Conservation (phyloP, 345 rosid genomes). For the Litchi chinensis region DNA sequence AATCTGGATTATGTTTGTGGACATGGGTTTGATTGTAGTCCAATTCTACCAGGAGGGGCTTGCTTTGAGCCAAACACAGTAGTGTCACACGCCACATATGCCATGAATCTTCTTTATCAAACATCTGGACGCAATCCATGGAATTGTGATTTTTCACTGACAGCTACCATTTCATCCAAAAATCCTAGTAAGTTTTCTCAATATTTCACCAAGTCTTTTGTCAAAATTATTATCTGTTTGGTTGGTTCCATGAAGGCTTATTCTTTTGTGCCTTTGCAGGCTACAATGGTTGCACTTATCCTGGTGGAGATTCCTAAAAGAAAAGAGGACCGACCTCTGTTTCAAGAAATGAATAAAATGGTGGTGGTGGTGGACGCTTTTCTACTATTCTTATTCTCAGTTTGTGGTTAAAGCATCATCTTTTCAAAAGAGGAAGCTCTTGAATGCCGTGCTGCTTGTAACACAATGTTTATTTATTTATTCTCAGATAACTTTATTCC, state of each 20-base stretch:
- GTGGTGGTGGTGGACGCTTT: not conserved
- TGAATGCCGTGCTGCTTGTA: not conserved
- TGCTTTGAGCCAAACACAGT: conserved; percentile 79
- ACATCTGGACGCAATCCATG: conserved; percentile 41
- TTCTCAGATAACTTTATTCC: not conserved
- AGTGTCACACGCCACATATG: conserved; percentile 78
- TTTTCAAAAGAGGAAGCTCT: not conserved
- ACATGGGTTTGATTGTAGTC: conserved; percentile 67
- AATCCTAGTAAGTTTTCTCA: conserved; percentile 66
- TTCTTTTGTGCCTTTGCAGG: conserved; percentile 29
- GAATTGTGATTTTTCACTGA: conserved; percentile 70
- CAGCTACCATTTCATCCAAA: conserved; percentile 58
- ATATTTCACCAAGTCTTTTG: not conserved
- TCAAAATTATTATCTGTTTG: not conserved
- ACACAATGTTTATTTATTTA: conserved; percentile 7
- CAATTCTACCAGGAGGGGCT: conserved; percentile 81
- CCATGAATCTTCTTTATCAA: conserved; percentile 86
- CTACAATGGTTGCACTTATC: conserved; percentile 42
- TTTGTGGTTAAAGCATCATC: conserved; percentile 17
- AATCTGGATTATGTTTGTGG: conserved; percentile 85
- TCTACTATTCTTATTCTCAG: conserved; percentile 11
- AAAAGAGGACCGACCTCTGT: not conserved
- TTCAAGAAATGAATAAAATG: conserved; percentile 1
- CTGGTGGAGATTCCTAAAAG: conserved; percentile 35
- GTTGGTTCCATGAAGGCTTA: not conserved